phyloP scores from a whole-genome alignment of 108 stramenopile species.

The Chaetoceros tenuissimus region DNA sequence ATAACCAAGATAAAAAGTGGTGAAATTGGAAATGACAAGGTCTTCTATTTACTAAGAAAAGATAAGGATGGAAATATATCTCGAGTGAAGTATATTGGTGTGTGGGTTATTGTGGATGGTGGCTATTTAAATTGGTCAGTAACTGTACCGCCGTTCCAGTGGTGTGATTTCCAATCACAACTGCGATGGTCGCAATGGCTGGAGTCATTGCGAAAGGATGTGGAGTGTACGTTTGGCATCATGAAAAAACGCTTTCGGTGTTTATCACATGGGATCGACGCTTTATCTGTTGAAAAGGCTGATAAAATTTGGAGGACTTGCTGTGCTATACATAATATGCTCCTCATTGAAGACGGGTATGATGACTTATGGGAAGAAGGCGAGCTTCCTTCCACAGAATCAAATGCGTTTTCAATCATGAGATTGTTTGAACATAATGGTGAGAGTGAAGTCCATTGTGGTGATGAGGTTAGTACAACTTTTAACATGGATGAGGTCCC shows the following conservation, averaged over 20 bases:
- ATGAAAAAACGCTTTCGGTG: conserved; percentile 4
- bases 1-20: conserved; percentile 5
- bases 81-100: conserved; percentile 1
- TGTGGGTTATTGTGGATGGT: conserved; percentile 4
- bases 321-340: conserved; percentile 8
- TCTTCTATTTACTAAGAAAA: conserved; percentile 9
- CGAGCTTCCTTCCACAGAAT: no score
- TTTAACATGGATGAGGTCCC: no score
- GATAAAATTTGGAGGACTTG: conserved; percentile 2
- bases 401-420: no score
- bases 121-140: conserved; percentile 4
- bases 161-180: neutral
- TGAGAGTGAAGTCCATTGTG: no score
- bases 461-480: no score
- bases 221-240: conserved; percentile 1
- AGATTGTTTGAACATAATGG: no score
- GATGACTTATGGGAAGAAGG: conserved; percentile 2
- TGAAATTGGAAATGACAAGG: neutral
- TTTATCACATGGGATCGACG: neutral
- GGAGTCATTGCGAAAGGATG: conserved; percentile 17
- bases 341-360: conserved; percentile 5
- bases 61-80: neutral
- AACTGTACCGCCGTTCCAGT: conserved; percentile 6
- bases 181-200: conserved; percentile 10
- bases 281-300: neutral